Conservation (phyloP, 106 monocot species). For the Dendrobium chrysotoxum region DNA sequence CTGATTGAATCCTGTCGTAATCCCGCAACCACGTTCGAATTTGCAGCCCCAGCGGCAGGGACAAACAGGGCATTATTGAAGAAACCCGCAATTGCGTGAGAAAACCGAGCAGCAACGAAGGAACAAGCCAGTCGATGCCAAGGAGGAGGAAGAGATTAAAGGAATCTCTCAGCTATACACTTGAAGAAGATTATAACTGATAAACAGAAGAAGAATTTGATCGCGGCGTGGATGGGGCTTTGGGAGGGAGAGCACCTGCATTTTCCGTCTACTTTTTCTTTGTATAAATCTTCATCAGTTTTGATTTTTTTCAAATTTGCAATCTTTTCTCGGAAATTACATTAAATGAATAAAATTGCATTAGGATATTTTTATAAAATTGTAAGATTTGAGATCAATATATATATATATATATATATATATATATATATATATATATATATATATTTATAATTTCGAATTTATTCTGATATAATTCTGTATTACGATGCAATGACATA, state of each 20-base stretch:
- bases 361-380: too few relatives aligned
- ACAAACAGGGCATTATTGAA: slow-evolving; percentile 6
- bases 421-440: too few relatives aligned
- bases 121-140: too few relatives aligned
- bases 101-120: background rate
- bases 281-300: too few relatives aligned
- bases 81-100: background rate
- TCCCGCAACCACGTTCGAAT: slow-evolving; percentile 49
- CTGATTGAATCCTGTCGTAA: slow-evolving; percentile 40
- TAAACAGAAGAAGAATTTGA: background rate
- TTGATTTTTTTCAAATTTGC: too few relatives aligned
- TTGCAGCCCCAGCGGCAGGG: slow-evolving; percentile 15
- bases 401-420: too few relatives aligned
- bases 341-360: too few relatives aligned
- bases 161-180: slow-evolving; percentile 2
- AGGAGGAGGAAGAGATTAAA: background rate
- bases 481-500: too few relatives aligned
- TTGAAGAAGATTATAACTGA: background rate
- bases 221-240: background rate
- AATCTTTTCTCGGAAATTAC: too few relatives aligned
- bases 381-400: too few relatives aligned
- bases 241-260: background rate
- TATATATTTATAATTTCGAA: too few relatives aligned
- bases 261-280: background rate
- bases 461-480: too few relatives aligned